Percentiles rank a stretch among this genome's conserved stretches.
phyloP scores from a whole-genome alignment of 768 basidiomycete genomes.

The Mycena epipterygia region DNA sequence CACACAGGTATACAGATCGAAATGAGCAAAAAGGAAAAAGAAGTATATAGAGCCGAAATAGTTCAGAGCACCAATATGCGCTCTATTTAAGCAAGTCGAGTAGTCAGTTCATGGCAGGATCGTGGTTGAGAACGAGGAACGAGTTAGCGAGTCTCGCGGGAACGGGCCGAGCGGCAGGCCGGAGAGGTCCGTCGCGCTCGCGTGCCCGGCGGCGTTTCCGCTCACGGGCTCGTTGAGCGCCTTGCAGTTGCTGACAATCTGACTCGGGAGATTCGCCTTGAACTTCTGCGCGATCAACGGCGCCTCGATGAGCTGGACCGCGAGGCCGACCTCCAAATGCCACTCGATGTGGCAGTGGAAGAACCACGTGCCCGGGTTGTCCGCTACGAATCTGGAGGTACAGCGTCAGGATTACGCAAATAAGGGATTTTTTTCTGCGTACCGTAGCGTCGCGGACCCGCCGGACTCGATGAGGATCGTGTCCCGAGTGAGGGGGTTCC shows the following conservation, averaged over 20 bases:
- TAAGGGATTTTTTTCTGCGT: background rate
- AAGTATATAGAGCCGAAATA: too few relatives aligned
- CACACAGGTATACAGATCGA: too few relatives aligned
- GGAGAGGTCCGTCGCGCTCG: slow-evolving; percentile 74
- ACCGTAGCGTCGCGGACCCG: slow-evolving; percentile 79
- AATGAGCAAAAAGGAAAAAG: too few relatives aligned
- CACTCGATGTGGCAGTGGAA: slow-evolving; percentile 92
- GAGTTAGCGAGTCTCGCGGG: too few relatives aligned
- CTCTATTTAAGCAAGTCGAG: too few relatives aligned
- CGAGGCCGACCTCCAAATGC: slow-evolving; percentile 89
- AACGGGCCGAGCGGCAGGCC: slow-evolving; percentile 80
- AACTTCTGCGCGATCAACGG: slow-evolving; percentile 77
- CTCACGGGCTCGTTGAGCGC: slow-evolving; percentile 67
- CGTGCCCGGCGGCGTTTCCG: slow-evolving; percentile 92
- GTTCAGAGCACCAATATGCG: too few relatives aligned
- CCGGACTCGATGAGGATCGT: slow-evolving; percentile 83
- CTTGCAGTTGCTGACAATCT: slow-evolving; percentile 79
- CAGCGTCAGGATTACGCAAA: background rate
- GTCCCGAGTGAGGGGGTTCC: slow-evolving; percentile 94
- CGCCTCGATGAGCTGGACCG: slow-evolving; percentile 87
- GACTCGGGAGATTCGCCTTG: slow-evolving; percentile 63
- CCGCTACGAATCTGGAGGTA: slow-evolving; percentile 73
- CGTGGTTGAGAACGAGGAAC: too few relatives aligned
- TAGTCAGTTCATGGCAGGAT: too few relatives aligned
- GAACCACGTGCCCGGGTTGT: slow-evolving; percentile 95